A percentile compares a stretch with the other conserved stretches of the same genome.
These are phyloP conservation scores for Pseudocercospora crystallina DNA, from an alignment of 2,329 filamentous ascomycete genomes.

Conservation along the genomic window DNA sequence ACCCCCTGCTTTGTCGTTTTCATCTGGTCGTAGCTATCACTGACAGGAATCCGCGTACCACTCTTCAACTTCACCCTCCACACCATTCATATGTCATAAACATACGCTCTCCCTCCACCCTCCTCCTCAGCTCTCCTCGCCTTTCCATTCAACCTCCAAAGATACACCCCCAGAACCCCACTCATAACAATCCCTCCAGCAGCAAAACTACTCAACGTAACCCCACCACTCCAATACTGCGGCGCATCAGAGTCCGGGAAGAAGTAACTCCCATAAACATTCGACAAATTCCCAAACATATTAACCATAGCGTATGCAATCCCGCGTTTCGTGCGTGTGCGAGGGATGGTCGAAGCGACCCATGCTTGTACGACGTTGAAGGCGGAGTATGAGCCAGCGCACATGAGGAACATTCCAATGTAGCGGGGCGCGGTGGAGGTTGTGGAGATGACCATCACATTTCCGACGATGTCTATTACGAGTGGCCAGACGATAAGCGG, in stretches of 20 bases:
- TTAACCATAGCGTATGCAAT: constrained; percentile 6
- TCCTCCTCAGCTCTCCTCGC: neutral
- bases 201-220: constrained; percentile 2
- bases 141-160: constrained; percentile 1
- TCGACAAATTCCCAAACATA: constrained; percentile 3
- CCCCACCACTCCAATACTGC: constrained; percentile 1
- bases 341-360: constrained; percentile 2
- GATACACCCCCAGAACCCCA: neutral
- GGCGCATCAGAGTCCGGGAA: constrained; percentile 6
- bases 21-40: too few species aligned
- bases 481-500: constrained; percentile 3
- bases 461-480: constrained; percentile 3
- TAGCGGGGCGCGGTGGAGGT: neutral
- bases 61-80: too few species aligned
- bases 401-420: constrained; percentile 6
- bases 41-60: too few species aligned
- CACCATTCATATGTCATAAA: too few species aligned
- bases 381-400: neutral
- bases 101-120: neutral
- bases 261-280: constrained; percentile 9
- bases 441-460: constrained; percentile 4
- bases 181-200: constrained; percentile 1
- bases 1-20: too few species aligned
- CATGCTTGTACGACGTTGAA: constrained; percentile 7
- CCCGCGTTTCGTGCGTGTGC: constrained; percentile 2